phyloP scores from a whole-genome alignment of 352 stramenopile genomes.

The Globisporangium cylindrosporum region DNA sequence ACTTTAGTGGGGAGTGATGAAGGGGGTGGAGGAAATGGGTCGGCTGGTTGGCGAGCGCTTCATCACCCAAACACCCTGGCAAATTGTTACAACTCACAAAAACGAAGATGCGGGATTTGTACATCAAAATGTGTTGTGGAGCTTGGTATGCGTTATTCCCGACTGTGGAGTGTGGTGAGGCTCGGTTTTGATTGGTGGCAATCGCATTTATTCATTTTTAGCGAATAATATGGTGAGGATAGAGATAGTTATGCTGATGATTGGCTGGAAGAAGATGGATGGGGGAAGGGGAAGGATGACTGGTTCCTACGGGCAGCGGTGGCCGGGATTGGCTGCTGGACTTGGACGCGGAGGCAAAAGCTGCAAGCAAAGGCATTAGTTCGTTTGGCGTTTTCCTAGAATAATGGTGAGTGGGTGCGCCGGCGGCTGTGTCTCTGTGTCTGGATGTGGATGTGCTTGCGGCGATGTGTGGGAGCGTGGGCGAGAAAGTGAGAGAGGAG shows the following conservation, averaged over 20 bases:
- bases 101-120: background rate
- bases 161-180: background rate
- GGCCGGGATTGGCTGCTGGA: conserved; percentile 26
- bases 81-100: background rate
- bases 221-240: conserved; percentile 25
- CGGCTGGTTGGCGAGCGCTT: conserved; percentile 6
- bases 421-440: background rate
- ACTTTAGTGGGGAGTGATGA: background rate
- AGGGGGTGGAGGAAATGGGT: background rate
- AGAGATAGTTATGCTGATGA: conserved; percentile 4
- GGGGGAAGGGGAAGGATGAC: conserved; percentile 60
- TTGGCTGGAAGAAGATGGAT: conserved; percentile 31
- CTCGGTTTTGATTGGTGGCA: conserved; percentile 13
- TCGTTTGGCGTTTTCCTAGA: conserved; percentile 86
- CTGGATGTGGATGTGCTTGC: background rate
- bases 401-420: conserved; percentile 61
- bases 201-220: conserved; percentile 14
- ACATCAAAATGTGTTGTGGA: background rate
- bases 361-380: conserved; percentile 43
- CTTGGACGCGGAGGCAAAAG: conserved; percentile 7
- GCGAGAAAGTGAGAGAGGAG: background rate
- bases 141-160: background rate
- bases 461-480: background rate
- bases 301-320: conserved; percentile 55
- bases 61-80: background rate